Base-by-base conservation (phyloP, 1,284 basidiomycete species). In the Cryptococcus jaspeensis region DNA sequence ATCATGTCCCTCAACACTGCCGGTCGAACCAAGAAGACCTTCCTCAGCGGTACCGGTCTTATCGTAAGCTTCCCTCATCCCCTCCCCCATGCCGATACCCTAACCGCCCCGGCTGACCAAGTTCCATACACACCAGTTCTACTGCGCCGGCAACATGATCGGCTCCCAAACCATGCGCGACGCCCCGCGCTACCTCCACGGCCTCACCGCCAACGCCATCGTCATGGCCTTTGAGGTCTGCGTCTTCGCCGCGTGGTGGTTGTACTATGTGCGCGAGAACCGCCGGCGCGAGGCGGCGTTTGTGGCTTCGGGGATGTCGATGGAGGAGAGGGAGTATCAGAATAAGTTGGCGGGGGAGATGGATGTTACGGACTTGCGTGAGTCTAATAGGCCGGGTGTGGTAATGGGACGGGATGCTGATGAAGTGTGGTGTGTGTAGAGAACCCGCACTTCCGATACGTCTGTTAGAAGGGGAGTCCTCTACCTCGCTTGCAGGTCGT, bases 21-120 rank as follows among this genome's bases (percentile, higher is more conserved):
- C 15, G 67, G 67, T 0, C 59, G 67, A 35, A 70, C 66, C 48
- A 70, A 70, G 58, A 70, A 70, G 57, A 46, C 62, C 1, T 66
- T 63, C 55, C 58, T 64, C 47, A 54, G 55, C 23, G 64, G 53
- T 13, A 53, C 46, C 0, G 56, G 22, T 11, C 55, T 64, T 8
- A 53, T 66, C 44, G 52, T 53, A n/a, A 3, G n/a, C n/a, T n/a
- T n/a, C n/a, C n/a, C n/a, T 45, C 36, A 18, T 22, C 28, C 23
- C 37, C 36, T 49, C 35, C 16, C 22, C n/a, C 38, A n/a, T 39
- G n/a, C 38, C 12, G 2, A 39, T 39, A 12, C 2, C 38, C n/a
- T 5, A 16, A 18, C 16, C 38, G 15, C n/a, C n/a, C 15, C 8
- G 40, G 35, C 38, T 15, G 16, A 25, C 20, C 18, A 35, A 11